Conservation (phyloP, 345 rosid species). For the Syzygium aromaticum region DNA sequence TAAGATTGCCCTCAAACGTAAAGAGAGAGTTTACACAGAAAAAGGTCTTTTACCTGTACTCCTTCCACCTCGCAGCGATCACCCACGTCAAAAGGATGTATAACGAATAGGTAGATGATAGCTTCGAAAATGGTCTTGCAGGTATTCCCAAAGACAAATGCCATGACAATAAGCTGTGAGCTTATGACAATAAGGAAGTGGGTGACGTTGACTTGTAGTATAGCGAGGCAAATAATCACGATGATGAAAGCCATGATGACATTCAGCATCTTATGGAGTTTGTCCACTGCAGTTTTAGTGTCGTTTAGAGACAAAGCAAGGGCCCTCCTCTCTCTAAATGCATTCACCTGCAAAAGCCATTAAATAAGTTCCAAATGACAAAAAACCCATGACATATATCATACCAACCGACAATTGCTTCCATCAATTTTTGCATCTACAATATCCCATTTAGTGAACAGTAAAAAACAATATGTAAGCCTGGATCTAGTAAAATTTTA, state of each 20-base stretch:
- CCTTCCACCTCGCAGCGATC: conserved; percentile 43
- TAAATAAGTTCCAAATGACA: background rate
- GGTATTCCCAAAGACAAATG: conserved; percentile 35
- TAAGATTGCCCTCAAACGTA: background rate
- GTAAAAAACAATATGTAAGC: background rate
- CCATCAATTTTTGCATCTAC: background rate
- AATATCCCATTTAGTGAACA: background rate
- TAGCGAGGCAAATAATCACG: conserved; percentile 26
- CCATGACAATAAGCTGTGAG: conserved; percentile 36
- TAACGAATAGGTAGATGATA: conserved; percentile 38
- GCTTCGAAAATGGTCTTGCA: conserved; percentile 46
- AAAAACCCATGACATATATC: background rate
- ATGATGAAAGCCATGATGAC: conserved; percentile 21
- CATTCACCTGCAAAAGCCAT: conserved; percentile 19
- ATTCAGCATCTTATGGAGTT: conserved; percentile 35
- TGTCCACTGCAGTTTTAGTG: conserved; percentile 38
- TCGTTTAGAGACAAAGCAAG: conserved; percentile 41
- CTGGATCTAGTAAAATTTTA: background rate
- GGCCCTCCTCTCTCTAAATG: conserved; percentile 31
- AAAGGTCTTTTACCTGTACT: conserved; percentile 18
- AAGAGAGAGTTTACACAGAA: background rate
- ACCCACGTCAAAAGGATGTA: conserved; percentile 46
- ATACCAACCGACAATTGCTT: background rate
- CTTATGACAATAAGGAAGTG: conserved; percentile 37
- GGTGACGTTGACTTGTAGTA: conserved; percentile 26